Evolutionary conservation across 2,329 filamentous ascomycete species (phyloP).

Genomic region (Pseudogymnoascus sp.): DNA sequence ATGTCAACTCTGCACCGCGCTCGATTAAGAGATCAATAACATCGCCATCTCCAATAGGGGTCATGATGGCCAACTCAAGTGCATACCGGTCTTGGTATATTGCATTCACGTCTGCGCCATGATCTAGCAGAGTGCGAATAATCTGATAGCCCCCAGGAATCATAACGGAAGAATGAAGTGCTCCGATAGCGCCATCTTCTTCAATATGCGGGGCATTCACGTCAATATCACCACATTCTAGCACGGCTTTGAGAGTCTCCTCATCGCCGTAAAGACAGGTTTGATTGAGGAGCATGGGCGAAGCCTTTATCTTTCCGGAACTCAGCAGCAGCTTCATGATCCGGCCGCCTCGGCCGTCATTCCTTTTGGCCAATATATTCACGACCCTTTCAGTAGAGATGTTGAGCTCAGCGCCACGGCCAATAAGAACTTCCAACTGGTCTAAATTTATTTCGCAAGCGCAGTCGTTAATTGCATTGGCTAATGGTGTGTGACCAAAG

Average conservation of each 20-base stretch:
- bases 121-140: background rate
- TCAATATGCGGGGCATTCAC: background rate
- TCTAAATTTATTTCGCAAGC: background rate
- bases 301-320: background rate
- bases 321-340: background rate
- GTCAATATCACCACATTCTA: background rate
- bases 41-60: background rate
- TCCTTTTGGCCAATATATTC: background rate
- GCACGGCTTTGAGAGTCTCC: background rate
- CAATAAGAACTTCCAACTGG: background rate
- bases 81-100: background rate
- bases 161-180: background rate
- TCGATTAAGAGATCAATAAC: slow-evolving; percentile 8
- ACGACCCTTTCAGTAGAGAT: background rate
- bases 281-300: background rate
- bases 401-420: background rate
- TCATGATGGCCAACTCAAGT: slow-evolving; percentile 8
- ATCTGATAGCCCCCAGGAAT: background rate
- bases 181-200: background rate
- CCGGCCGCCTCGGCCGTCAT: background rate
- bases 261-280: background rate
- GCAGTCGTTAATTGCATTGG: background rate
- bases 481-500: background rate
- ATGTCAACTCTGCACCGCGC: background rate
- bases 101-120: background rate